These are phyloP conservation scores for Capsicum pubescens DNA, from an alignment of 257 asterid genomes.

Conservation along the genomic window DNA sequence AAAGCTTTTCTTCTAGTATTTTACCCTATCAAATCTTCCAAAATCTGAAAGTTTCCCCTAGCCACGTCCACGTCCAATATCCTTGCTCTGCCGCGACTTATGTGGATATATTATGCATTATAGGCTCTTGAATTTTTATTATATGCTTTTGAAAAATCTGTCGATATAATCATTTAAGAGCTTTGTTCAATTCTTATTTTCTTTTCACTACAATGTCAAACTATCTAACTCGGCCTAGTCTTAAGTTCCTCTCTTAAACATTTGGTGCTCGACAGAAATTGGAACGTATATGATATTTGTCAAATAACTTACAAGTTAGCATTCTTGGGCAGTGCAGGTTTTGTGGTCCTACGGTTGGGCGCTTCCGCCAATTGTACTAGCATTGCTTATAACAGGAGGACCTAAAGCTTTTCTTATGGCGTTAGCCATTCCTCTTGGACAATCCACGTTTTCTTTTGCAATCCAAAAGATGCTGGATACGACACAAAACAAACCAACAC, in stretches of 20 bases:
- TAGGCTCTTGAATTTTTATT: neutral
- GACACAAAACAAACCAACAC: constrained; percentile 40
- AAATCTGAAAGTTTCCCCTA: neutral
- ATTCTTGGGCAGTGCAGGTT: constrained; percentile 59
- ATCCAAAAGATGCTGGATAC: constrained; percentile 44
- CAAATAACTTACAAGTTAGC: constrained; percentile 24
- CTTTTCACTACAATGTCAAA: neutral
- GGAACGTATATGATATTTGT: neutral
- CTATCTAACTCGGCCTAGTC: neutral
- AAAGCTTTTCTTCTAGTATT: neutral
- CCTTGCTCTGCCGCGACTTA: neutral
- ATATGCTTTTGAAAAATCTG: neutral
- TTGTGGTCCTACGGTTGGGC: constrained; percentile 71
- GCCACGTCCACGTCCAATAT: neutral
- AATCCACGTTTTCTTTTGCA: constrained; percentile 71
- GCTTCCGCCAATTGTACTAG: constrained; percentile 57
- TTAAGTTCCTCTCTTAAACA: neutral
- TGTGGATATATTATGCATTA: neutral
- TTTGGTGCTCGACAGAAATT: neutral
- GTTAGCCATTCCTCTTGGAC: constrained; percentile 66
- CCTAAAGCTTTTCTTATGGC: constrained; percentile 85
- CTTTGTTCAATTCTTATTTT: neutral
- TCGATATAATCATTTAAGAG: neutral
- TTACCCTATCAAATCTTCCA: neutral
- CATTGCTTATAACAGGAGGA: constrained; percentile 65